Evolutionary conservation across 2,329 filamentous ascomycete genomes (phyloP).

Genomic region (Fusarium xyrophilum): DNA sequence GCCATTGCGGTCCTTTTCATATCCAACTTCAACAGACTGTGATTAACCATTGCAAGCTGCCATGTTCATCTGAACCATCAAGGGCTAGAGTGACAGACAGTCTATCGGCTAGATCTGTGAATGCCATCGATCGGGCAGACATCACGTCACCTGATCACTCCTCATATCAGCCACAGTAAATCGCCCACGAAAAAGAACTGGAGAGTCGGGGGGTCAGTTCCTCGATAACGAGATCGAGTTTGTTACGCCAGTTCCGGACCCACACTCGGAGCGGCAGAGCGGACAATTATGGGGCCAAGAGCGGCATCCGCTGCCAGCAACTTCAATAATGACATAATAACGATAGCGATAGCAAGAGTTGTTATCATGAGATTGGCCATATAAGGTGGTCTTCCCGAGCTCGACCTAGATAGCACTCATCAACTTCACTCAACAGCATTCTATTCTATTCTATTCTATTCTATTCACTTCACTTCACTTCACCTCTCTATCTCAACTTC

Average conservation of each 20-base stretch:
- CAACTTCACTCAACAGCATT: not conserved
- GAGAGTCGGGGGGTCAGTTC: not conserved
- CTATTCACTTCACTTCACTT: not conserved
- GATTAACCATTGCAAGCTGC: not conserved
- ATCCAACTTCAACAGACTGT: not conserved
- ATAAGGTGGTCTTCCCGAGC: not conserved
- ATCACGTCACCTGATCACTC: not conserved
- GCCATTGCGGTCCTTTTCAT: not conserved
- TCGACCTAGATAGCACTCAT: not conserved
- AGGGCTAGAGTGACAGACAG: no score
- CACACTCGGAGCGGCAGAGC: not conserved
- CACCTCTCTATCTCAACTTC: not conserved
- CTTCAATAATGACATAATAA: not conserved
- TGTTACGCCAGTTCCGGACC: not conserved
- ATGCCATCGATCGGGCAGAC: not conserved
- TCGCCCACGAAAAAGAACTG: not conserved
- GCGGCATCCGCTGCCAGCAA: not conserved
- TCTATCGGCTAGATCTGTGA: not conserved
- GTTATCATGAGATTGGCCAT: not conserved
- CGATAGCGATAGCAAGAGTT: not conserved
- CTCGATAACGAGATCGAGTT: not conserved
- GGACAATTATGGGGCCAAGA: constrained; percentile 5
- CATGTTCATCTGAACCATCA: not conserved
- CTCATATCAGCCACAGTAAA: not conserved
- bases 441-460: no score